A percentile compares a stretch with the other conserved stretches of the same genome.
These are phyloP conservation scores for Fraxinus angustifolia DNA, from an alignment of 305 asterid genomes.

Conservation along the genomic window DNA sequence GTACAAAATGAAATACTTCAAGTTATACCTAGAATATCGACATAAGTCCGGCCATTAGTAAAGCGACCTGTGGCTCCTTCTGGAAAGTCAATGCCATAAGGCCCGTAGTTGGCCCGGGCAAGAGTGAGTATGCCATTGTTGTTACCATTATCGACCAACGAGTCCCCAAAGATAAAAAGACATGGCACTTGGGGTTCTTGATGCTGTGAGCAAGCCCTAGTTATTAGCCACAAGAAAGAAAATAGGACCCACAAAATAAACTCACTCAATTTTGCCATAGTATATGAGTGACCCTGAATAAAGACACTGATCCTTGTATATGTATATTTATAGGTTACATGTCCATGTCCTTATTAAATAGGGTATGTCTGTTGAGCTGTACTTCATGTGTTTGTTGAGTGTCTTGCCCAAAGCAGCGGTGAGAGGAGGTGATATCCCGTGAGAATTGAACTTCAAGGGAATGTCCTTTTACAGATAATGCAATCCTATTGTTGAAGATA, in stretches of 20 bases:
- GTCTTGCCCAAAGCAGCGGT: slow-evolving; percentile 25
- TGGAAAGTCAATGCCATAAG: slow-evolving; percentile 76
- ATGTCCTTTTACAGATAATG: not conserved
- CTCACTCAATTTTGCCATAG: slow-evolving; percentile 16
- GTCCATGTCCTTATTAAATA: not conserved
- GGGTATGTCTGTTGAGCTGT: slow-evolving; percentile 23
- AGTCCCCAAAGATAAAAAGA: slow-evolving; percentile 76
- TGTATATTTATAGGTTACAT: not conserved
- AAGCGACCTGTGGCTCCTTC: slow-evolving; percentile 79
- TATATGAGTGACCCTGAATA: not conserved
- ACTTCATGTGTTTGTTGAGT: slow-evolving; percentile 24
- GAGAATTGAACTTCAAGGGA: slow-evolving; percentile 14
- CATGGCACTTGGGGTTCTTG: slow-evolving; percentile 60
- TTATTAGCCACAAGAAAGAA: slow-evolving; percentile 23
- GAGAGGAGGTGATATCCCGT: slow-evolving; percentile 31
- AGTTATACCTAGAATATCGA: slow-evolving; percentile 59
- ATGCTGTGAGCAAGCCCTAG: slow-evolving; percentile 38
- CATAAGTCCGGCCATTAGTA: slow-evolving; percentile 81
- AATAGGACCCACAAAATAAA: slow-evolving; percentile 24
- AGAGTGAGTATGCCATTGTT: slow-evolving; percentile 68
- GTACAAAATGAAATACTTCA: not conserved
- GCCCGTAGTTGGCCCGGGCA: slow-evolving; percentile 74
- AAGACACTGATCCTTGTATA: not conserved
- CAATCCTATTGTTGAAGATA: not conserved
- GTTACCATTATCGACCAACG: slow-evolving; percentile 89